phyloP scores from a whole-genome alignment of 2,329 filamentous ascomycete genomes.

The Gliomastix tumulicola region DNA sequence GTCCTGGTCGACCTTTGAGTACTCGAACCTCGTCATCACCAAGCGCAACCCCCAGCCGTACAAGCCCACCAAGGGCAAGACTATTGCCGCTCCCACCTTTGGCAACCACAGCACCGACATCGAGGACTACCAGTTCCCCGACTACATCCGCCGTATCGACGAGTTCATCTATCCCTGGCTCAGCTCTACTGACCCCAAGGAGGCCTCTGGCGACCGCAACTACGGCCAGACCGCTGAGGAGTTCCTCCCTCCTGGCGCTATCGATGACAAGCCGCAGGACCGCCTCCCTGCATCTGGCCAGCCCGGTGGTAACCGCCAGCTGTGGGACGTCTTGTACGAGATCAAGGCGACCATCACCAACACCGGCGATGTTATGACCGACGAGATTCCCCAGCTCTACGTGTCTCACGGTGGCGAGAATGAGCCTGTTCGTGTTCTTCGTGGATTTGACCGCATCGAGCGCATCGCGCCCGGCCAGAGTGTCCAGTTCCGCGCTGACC shows the following conservation, averaged over 20 bases:
- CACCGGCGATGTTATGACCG: slow-evolving; percentile 56
- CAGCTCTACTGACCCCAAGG: slow-evolving; percentile 50
- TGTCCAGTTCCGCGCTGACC: slow-evolving; percentile 56
- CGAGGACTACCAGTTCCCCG: slow-evolving; percentile 63
- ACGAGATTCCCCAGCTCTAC: slow-evolving; percentile 74
- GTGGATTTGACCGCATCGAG: slow-evolving; percentile 71
- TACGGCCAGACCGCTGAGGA: slow-evolving; percentile 52
- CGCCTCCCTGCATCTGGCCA: slow-evolving; percentile 41
- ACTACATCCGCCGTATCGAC: slow-evolving; percentile 40
- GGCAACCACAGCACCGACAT: slow-evolving; percentile 57
- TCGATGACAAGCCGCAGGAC: slow-evolving; percentile 49
- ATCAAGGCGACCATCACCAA: slow-evolving; percentile 65
- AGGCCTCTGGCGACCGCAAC: slow-evolving; percentile 48
- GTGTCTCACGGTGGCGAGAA: slow-evolving; percentile 71
- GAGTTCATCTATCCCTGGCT: slow-evolving; percentile 67
- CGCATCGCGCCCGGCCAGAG: slow-evolving; percentile 63
- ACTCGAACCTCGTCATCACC: slow-evolving; percentile 58
- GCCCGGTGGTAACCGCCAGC: slow-evolving; percentile 55
- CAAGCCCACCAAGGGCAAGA: slow-evolving; percentile 52
- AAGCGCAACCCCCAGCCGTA: slow-evolving; percentile 45
- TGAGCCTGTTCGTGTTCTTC: slow-evolving; percentile 60
- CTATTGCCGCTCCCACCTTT: slow-evolving; percentile 55
- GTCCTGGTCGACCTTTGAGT: slow-evolving; percentile 72
- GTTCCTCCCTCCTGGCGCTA: slow-evolving; percentile 54
- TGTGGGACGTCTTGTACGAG: slow-evolving; percentile 65